These are phyloP conservation scores for Petunia hybrid DNA, from an alignment of 305 asterid species.

Conservation along the genomic window DNA sequence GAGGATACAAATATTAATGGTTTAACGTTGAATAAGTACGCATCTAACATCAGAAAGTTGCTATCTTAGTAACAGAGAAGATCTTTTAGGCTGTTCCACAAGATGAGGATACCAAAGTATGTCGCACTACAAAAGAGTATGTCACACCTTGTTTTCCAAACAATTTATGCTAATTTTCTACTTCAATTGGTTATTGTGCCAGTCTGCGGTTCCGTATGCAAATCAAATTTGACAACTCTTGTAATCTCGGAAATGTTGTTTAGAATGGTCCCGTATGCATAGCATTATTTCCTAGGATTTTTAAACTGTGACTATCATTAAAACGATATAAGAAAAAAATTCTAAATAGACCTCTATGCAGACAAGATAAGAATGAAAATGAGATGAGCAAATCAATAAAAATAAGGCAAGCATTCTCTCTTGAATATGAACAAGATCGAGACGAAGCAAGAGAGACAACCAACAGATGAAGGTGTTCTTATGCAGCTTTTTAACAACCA, in stretches of 20 bases:
- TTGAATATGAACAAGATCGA: not conserved
- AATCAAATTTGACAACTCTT: conserved; percentile 87
- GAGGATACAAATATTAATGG: not conserved
- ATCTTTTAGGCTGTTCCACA: not conserved
- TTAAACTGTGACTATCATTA: conserved; percentile 9
- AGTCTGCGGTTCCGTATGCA: conserved; percentile 74
- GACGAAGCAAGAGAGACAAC: not conserved
- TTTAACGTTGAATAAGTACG: conserved; percentile 1
- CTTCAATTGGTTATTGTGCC: conserved; percentile 33
- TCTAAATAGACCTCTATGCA: not conserved
- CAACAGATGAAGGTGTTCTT: not conserved
- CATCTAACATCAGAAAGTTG: not conserved
- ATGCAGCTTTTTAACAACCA: not conserved
- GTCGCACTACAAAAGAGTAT: not conserved
- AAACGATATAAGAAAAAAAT: not conserved
- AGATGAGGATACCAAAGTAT: not conserved
- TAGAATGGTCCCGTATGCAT: conserved; percentile 82
- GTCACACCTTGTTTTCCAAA: conserved; percentile 2
- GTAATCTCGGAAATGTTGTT: conserved; percentile 81
- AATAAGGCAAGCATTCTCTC: not conserved
- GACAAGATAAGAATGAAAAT: not conserved
- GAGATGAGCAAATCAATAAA: not conserved
- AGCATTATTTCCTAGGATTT: conserved; percentile 78
- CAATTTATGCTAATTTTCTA: not conserved
- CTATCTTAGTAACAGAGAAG: not conserved